Conservation (phyloP, 108 stramenopile species). For the Seminavis robusta region DNA sequence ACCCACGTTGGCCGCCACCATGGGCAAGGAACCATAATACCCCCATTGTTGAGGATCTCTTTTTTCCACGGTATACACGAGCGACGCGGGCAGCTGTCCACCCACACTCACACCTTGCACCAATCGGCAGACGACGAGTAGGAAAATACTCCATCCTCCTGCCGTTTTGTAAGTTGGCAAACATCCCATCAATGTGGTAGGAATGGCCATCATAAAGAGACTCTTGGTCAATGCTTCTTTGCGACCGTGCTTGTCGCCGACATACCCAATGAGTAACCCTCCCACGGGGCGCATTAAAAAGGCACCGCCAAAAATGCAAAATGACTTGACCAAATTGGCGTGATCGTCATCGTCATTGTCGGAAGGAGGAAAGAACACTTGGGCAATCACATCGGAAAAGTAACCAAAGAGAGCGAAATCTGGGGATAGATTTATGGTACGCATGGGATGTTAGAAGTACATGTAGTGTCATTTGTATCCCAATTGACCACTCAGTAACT, state of each 20-base stretch:
- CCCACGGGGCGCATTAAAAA: slow-evolving; percentile 70
- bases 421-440: too few relatives aligned
- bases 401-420: slow-evolving; percentile 70
- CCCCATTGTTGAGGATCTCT: slow-evolving; percentile 47
- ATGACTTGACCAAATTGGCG: slow-evolving; percentile 21
- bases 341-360: slow-evolving; percentile 8
- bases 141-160: slow-evolving; percentile 34
- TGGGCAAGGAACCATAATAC: slow-evolving; percentile 58
- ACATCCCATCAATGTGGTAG: slow-evolving; percentile 66
- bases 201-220: slow-evolving; percentile 62
- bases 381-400: slow-evolving; percentile 55
- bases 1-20: slow-evolving; percentile 55
- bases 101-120: slow-evolving; percentile 63
- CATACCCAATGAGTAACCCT: slow-evolving; percentile 54
- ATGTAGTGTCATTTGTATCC: too few relatives aligned
- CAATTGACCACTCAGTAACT: too few relatives aligned
- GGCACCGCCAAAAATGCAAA: slow-evolving; percentile 69
- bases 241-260: slow-evolving; percentile 65
- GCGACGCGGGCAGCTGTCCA: slow-evolving; percentile 46
- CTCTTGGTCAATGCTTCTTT: slow-evolving; percentile 51
- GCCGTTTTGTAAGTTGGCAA: slow-evolving; percentile 59
- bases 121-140: slow-evolving; percentile 50
- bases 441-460: slow-evolving; percentile 2
- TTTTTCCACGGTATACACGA: slow-evolving; percentile 62
- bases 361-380: slow-evolving; percentile 59